Base-by-base conservation (phyloP, 495 filamentous ascomycete species). In the Annulohypoxylon maeteangense region DNA sequence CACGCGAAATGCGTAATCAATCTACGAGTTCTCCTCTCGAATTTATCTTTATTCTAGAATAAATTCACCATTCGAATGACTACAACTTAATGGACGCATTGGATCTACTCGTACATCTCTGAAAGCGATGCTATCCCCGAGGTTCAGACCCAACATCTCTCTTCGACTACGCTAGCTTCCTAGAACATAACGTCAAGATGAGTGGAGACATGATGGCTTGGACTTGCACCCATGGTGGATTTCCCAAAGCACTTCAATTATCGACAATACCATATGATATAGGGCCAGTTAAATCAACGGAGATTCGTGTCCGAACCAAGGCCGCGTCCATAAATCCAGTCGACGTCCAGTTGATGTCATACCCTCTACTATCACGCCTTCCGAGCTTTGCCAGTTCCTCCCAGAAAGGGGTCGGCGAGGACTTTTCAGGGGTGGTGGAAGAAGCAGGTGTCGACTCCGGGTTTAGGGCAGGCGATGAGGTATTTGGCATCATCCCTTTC, bases 221-320 rank as follows among this genome's bases (percentile, higher is more conserved):
- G 51, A 55, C 51, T 7, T 55, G n/a, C 27, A 55, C 51, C 6
- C 51, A 34, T 11, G 51, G 51, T 14, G 25, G 51, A 8, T 55
- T 16, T 18, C 51, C 51, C 25, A 32, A 32, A n/a, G 51, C 51
- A 16, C 51, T 55, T 8, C 51, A 34, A n/a, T 16, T 16, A 20
- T 34, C 25, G 14, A 23, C 16, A 3, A 16, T 34, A 12, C 51
- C 14, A 7, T 7, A 38, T 38, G 36, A 38, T 12, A 10, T 12
- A 12, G 36, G 8, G 12, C 36, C 36, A 10, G 11, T 38, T 14
- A 10, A 12, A 38, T 11, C 36, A 38, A 38, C 36, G 12, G 36
- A 38, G 36, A 38, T 38, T 3, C 7, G 8, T 38, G 36, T 38
- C 36, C 7, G 36, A 10, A 38, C 11, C 3, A 38, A 38, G 36